phyloP scores from a whole-genome alignment of 176 grass and related monocot species.

The Musa troglodytarum region DNA sequence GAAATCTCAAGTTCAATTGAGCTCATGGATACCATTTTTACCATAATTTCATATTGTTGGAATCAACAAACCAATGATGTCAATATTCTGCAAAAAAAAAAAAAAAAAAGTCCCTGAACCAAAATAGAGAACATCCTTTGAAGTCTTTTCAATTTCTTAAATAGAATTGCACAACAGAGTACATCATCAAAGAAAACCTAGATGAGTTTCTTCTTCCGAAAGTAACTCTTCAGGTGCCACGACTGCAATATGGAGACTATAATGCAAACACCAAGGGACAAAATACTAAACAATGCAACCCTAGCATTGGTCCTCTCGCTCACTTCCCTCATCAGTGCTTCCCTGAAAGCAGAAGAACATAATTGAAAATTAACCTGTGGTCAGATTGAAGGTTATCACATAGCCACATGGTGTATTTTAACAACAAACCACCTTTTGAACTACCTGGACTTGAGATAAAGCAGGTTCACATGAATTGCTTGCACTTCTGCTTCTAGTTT shows the following conservation, averaged over 20 bases:
- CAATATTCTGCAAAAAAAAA: too few species aligned
- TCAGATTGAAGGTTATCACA: too few species aligned
- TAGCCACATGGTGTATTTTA: neutral
- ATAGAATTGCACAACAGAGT: neutral
- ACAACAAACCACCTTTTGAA: neutral
- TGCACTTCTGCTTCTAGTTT: conserved; percentile 72
- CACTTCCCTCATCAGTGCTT: conserved; percentile 66
- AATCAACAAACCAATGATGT: too few species aligned
- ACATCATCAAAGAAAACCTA: conserved; percentile 21
- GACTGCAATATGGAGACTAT: conserved; percentile 52
- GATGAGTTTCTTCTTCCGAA: conserved; percentile 86
- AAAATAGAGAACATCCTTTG: too few species aligned
- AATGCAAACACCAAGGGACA: conserved; percentile 68
- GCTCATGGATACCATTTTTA: too few species aligned
- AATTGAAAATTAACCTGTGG: neutral
- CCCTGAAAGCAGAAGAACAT: conserved; percentile 27
- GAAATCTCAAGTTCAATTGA: too few species aligned
- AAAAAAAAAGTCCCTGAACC: too few species aligned
- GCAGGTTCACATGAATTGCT: conserved; percentile 60
- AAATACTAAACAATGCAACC: conserved; percentile 68
- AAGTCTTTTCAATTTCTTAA: too few species aligned
- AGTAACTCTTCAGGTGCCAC: conserved; percentile 71
- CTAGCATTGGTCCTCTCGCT: conserved; percentile 71
- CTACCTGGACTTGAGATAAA: conserved; percentile 67
- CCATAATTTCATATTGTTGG: too few species aligned